Conservation (phyloP, 768 basidiomycete genomes). For the Tephrocybe sp. region DNA sequence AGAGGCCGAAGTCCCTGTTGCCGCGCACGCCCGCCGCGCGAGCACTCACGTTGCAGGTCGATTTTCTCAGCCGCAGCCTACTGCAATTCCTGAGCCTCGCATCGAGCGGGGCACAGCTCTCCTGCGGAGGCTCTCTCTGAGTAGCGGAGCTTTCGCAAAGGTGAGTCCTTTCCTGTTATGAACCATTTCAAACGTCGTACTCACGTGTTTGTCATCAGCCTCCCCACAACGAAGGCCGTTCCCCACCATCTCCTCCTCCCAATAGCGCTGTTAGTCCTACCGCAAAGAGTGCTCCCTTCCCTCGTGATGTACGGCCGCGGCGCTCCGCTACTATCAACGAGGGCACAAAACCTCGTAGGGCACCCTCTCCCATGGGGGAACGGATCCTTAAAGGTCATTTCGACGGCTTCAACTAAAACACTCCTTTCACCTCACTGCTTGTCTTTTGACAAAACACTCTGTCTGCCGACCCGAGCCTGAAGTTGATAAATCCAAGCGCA, state of each 20-base stretch:
- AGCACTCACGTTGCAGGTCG: slow-evolving; percentile 57
- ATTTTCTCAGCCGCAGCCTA: slow-evolving; percentile 45
- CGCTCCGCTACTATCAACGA: slow-evolving; percentile 64
- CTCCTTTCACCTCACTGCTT: slow-evolving; percentile 7
- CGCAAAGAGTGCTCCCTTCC: slow-evolving; percentile 26
- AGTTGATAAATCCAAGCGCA: too few species aligned
- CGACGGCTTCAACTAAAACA: slow-evolving; percentile 76
- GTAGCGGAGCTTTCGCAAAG: slow-evolving; percentile 52
- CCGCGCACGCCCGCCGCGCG: slow-evolving; percentile 57
- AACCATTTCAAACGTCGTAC: slow-evolving; percentile 6
- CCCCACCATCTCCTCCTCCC: slow-evolving; percentile 47
- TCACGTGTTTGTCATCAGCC: slow-evolving; percentile 21
- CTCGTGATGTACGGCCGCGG: slow-evolving; percentile 37
- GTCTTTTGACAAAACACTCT: too few species aligned
- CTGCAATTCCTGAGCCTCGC: slow-evolving; percentile 44
- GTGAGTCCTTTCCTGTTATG: slow-evolving; percentile 37
- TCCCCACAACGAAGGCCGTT: slow-evolving; percentile 27
- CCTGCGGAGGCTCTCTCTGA: slow-evolving; percentile 74
- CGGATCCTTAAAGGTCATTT: slow-evolving; percentile 90
- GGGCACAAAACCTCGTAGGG: slow-evolving; percentile 54
- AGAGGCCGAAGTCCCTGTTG: slow-evolving; percentile 39
- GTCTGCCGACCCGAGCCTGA: too few species aligned
- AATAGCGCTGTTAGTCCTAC: slow-evolving; percentile 48
- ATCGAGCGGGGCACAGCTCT: slow-evolving; percentile 71
- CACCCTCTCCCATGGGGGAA: slow-evolving; percentile 90